Evolutionary conservation across 495 filamentous ascomycete species (phyloP).

Genomic region (Hypomontagnella monticulosa): DNA sequence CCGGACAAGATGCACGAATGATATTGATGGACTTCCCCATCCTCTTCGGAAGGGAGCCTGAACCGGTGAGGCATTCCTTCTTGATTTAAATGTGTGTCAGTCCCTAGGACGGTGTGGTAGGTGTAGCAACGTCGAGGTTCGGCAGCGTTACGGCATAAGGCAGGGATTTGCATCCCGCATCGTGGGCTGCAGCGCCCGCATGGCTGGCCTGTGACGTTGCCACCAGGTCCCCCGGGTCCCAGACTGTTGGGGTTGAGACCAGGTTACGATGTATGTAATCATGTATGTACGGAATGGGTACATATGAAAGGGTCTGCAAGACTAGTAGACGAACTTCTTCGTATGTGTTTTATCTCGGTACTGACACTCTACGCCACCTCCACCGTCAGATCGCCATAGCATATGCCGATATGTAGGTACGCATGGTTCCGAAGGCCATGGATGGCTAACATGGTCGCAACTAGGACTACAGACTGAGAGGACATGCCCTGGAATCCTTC

Average conservation of each 20-base stretch:
- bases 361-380: slow-evolving; percentile 18
- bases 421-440: too few species aligned
- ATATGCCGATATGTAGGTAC: not conserved
- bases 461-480: not conserved
- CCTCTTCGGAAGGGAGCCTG: not conserved
- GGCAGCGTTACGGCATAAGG: slow-evolving; percentile 31
- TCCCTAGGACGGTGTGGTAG: slow-evolving; percentile 17
- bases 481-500: slow-evolving; percentile 5
- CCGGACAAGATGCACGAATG: slow-evolving; percentile 8
- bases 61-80: slow-evolving; percentile 19
- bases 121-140: slow-evolving; percentile 14
- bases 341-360: slow-evolving; percentile 9
- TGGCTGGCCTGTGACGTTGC: slow-evolving; percentile 19
- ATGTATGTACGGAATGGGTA: too few species aligned
- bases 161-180: slow-evolving; percentile 31
- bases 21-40: slow-evolving; percentile 19
- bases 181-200: slow-evolving; percentile 18
- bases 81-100: slow-evolving; percentile 30
- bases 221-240: slow-evolving; percentile 14
- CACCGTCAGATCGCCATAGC: slow-evolving; percentile 7
- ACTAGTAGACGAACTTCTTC: not conserved
- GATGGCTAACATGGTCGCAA: not conserved
- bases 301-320: not conserved
- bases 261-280: too few species aligned
- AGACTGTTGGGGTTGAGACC: slow-evolving; percentile 4